Evolutionary conservation across 2,329 filamentous ascomycete genomes (phyloP), one percentile per base, ranked within the genome.

Genomic region (Pseudogymnoascus sp.): DNA sequence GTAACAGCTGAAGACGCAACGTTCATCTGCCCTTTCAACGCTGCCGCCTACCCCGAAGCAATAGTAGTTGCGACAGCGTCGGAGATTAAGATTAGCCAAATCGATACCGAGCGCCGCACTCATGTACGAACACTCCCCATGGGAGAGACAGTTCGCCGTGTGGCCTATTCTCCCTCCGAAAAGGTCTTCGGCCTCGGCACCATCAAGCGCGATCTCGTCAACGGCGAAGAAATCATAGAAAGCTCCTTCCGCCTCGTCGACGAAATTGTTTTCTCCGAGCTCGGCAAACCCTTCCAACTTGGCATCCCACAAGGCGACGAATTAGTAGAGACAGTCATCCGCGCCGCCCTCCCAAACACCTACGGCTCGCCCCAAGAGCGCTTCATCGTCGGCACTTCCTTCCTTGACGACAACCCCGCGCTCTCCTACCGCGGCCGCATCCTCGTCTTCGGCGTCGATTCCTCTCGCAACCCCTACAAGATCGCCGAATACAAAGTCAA

Each of bases 311-410:
- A 74, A 1, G 74, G 76, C 1, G 68, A 78, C 2, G 94, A 99
- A 74, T 78, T 97, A 51, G 84, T 97, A 3, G 94, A 97, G 74
- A 87, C 88, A 65, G 87, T 96, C 6, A 86, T 95, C 63, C 84
- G 90, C 35, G 87, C 90, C 5, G 84, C 91, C 67, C 80, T 97
- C 10, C 80, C 82, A 2, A 87, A 82, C 36, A 80, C 80, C 2
- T 79, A 82, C 60, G 81, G 80, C 13, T 78, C 79, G 12, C 70
- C 70, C 79, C 82, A 81, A 0, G 92, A 97, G 72, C 81, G 92
- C 42, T 97, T 97, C 70, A 78, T 97, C n/a, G 84, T 97, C 5
- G 94, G 94, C 5, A 97, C 94, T 0, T 90, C 90, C 62, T 92
- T 89, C 69, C 72, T 93, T 33, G 84, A 85, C 7, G 79, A 82